Base-by-base conservation (phyloP, 2,329 filamentous ascomycete species). In the Coniochaeta ligniaria region DNA sequence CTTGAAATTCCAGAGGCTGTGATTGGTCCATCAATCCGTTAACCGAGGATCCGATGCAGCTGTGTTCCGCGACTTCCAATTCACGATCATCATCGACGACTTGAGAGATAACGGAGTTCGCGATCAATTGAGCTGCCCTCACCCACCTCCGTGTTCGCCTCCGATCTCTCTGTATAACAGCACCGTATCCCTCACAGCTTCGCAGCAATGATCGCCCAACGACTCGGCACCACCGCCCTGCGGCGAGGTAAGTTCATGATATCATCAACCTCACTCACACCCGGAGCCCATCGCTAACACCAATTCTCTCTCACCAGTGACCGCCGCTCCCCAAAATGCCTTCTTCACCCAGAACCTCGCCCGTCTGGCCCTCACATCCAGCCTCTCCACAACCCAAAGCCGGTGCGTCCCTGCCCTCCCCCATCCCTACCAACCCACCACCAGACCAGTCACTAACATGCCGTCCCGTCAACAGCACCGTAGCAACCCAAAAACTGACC, bases 401-500 rank as follows among this genome's bases (percentile, higher is more conserved):
- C 80, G 81, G 82, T 84, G 75, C 63, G 73, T 58, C 36, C 58
- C 55, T 36, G 8, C 57, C 52, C 22, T 54, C 50, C 52, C 33
- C 38, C 54, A 3, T 36, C 12, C 41, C 31, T 24, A n/a, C n/a
- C n/a, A n/a, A n/a, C 47, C 55, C 16, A 17, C 57, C 43, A 56
- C 41, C 26, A 24, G 57, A 52, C 59, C 41, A 26, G 22, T 33
- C 41, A 52, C 26, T 36, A 38, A 60, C 47, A 11, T 59, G 26
- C 3, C 26, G 52, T 45, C 57, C 47, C 38, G 52, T 38, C 63
- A 5, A 75, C 77, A 83, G 82, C 66, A 69, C 72, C 69, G 78
- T 83, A 69, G 77, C 84, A 45, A 87, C 86, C 60, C 75, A 84
- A 68, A 82, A 82, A 71, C 68, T 89, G 69, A 78, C 82, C 63